Conservation (phyloP, 2,329 filamentous ascomycete genomes). For the Aspergillus floridensis region DNA sequence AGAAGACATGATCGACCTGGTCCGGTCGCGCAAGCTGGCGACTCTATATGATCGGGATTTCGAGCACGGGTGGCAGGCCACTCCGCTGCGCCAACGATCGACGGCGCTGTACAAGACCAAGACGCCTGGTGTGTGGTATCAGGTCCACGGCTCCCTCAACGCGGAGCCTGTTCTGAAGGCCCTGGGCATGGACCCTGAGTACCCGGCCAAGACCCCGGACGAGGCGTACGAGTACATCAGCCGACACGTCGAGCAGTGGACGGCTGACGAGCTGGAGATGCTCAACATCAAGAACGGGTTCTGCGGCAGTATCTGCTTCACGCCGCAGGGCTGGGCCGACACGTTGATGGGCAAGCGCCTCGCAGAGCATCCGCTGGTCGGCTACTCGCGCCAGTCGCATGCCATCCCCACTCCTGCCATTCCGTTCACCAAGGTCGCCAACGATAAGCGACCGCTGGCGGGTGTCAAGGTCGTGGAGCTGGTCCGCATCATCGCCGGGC, state of each 20-base stretch:
- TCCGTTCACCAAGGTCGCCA: not conserved
- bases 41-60: not conserved
- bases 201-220: not conserved
- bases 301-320: conserved; percentile 1
- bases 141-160: not conserved
- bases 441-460: not conserved
- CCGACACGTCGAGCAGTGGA: not conserved
- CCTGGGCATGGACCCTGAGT: not conserved
- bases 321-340: not conserved
- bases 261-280: conserved; percentile 1
- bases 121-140: not conserved
- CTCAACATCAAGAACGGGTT: not conserved
- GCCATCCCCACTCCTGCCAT: not conserved
- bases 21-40: not conserved
- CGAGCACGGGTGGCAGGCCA: not conserved
- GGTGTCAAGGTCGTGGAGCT: not conserved
- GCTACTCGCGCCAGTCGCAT: not conserved
- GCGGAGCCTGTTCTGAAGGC: not conserved
- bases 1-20: not conserved
- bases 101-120: not conserved
- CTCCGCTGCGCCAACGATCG: not conserved
- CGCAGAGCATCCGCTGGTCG: not conserved
- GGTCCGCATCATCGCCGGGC: not conserved
- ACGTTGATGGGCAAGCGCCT: not conserved
- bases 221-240: not conserved